phyloP scores from a whole-genome alignment of 805 yeast species.

The Pichia ethanolica region DNA sequence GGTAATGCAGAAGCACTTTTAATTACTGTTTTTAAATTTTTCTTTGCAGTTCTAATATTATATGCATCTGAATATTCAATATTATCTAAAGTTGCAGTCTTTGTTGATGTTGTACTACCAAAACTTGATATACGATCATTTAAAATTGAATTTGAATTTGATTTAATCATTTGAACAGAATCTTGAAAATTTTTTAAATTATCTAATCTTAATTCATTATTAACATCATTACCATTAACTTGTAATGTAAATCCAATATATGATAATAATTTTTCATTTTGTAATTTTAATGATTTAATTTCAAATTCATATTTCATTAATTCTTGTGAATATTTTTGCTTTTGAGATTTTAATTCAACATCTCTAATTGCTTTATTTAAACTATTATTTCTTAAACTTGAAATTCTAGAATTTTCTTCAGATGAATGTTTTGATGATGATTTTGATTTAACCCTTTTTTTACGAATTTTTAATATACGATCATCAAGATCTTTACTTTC shows the following conservation, averaged over 20 bases:
- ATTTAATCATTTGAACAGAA: neutral
- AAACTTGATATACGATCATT: conserved; percentile 1
- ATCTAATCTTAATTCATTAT: neutral
- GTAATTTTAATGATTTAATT: conserved; percentile 44
- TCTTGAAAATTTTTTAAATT: neutral
- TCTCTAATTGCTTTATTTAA: conserved; percentile 19
- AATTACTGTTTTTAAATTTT: conserved; percentile 31
- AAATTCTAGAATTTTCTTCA: conserved; percentile 7
- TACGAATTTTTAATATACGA: conserved; percentile 1
- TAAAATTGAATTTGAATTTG: too few relatives aligned
- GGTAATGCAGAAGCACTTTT: conserved; percentile 29
- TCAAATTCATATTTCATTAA: conserved; percentile 46
- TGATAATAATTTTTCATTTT: conserved; percentile 48
- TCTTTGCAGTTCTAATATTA: conserved; percentile 41
- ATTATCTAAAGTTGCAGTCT: conserved; percentile 22
- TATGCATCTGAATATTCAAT: conserved; percentile 47
- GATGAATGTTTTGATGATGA: conserved; percentile 2
- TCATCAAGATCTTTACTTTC: neutral
- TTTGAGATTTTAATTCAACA: conserved; percentile 19
- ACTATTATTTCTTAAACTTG: conserved; percentile 21
- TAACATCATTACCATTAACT: conserved; percentile 21
- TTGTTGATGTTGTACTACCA: neutral
- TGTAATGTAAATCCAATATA: conserved; percentile 52
- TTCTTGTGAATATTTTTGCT: conserved; percentile 34
- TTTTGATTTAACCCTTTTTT: conserved; percentile 6